Percentiles rank a stretch among this genome's conserved stretches.
Conservation (phyloP, 2,329 filamentous ascomycete genomes). For the Zelopaecilomyces penicillatus region DNA sequence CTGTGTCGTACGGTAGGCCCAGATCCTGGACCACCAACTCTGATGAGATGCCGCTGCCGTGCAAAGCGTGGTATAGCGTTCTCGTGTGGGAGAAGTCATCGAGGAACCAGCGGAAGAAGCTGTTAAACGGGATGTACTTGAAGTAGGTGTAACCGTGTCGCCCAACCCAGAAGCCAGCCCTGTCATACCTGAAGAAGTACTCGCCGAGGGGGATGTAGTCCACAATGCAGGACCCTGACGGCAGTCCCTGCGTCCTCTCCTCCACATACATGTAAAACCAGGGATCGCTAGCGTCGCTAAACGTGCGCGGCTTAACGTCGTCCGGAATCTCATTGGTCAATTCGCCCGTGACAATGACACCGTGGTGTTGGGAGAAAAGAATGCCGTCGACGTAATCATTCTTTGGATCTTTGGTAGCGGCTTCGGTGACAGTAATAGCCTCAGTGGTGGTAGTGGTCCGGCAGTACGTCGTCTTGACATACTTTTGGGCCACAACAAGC, state of each 20-base stretch:
- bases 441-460: conserved; percentile 32
- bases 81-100: conserved; percentile 55
- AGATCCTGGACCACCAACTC: conserved; percentile 57
- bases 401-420: neutral
- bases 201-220: conserved; percentile 27
- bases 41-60: conserved; percentile 46
- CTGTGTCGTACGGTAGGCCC: conserved; percentile 44
- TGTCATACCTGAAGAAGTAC: conserved; percentile 55
- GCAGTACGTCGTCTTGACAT: conserved; percentile 48
- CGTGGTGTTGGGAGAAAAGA: conserved; percentile 37
- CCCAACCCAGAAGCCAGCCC: conserved; percentile 58
- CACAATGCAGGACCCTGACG: neutral
- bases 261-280: conserved; percentile 60
- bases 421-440: conserved; percentile 33
- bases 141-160: conserved; percentile 49
- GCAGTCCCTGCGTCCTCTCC: conserved; percentile 13
- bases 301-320: conserved; percentile 22
- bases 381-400: conserved; percentile 56
- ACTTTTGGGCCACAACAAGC: conserved; percentile 43
- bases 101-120: conserved; percentile 47
- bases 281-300: conserved; percentile 46
- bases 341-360: conserved; percentile 46
- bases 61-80: conserved; percentile 54
- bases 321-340: conserved; percentile 20
- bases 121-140: conserved; percentile 43